Percentiles rank a stretch among this genome's conserved stretches.
phyloP scores from a whole-genome alignment of 2,329 filamentous ascomycete species.

The Monilinia polystroma region DNA sequence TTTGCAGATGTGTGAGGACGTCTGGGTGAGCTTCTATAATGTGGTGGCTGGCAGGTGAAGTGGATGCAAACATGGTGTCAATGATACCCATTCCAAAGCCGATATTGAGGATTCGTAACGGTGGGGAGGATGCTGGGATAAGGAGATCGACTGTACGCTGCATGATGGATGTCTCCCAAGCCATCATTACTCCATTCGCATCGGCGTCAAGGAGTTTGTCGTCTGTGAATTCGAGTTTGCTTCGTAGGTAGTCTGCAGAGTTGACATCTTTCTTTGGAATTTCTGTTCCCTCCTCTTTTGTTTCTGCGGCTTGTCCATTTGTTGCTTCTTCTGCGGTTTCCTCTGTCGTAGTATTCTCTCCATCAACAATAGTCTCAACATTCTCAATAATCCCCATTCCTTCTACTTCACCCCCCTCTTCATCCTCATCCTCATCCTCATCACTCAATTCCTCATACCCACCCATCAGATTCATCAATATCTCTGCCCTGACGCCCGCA shows the following conservation, averaged over 20 bases:
- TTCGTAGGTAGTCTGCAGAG: slow-evolving; percentile 67
- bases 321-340: slow-evolving; percentile 32
- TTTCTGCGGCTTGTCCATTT: slow-evolving; percentile 5
- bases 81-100: slow-evolving; percentile 92
- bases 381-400: slow-evolving; percentile 34
- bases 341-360: slow-evolving; percentile 31
- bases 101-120: slow-evolving; percentile 75
- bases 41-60: slow-evolving; percentile 67
- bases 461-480: slow-evolving; percentile 79
- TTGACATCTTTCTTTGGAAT: slow-evolving; percentile 48
- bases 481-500: slow-evolving; percentile 85
- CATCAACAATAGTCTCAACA: slow-evolving; percentile 31
- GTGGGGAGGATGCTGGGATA: slow-evolving; percentile 49
- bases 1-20: slow-evolving; percentile 64
- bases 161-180: slow-evolving; percentile 89
- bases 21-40: slow-evolving; percentile 83
- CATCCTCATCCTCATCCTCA: slow-evolving; percentile 46
- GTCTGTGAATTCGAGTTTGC: slow-evolving; percentile 61
- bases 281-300: slow-evolving; percentile 23
- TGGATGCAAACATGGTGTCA: slow-evolving; percentile 70
- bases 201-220: slow-evolving; percentile 70
- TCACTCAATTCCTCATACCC: slow-evolving; percentile 71
- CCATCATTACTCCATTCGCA: slow-evolving; percentile 90
- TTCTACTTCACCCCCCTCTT: slow-evolving; percentile 43
- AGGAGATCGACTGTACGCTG: slow-evolving; percentile 69